These are phyloP conservation scores for Beauveria pseudobassiana DNA, from an alignment of 2,329 filamentous ascomycete species.

Conservation along the genomic window DNA sequence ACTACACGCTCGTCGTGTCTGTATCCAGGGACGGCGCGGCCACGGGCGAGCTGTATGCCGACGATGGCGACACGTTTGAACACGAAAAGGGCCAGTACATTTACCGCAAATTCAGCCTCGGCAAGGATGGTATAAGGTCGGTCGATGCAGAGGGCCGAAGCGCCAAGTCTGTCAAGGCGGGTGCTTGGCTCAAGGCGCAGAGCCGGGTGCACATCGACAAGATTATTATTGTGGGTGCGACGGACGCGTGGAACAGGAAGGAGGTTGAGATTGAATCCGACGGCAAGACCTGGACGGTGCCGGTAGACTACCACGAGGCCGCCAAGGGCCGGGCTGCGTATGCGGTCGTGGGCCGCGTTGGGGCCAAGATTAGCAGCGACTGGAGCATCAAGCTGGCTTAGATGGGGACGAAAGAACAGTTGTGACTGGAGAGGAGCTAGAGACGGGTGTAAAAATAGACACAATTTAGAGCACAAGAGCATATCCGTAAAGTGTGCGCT, in stretches of 20 bases:
- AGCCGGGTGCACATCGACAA: constrained; percentile 71
- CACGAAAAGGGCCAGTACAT: constrained; percentile 82
- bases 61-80: constrained; percentile 91
- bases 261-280: constrained; percentile 49
- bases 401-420: background rate
- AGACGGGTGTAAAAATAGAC: background rate
- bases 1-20: constrained; percentile 78
- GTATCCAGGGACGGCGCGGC: constrained; percentile 56
- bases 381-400: constrained; percentile 38
- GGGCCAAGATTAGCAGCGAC: constrained; percentile 44
- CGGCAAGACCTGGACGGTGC: constrained; percentile 46
- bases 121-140: constrained; percentile 54
- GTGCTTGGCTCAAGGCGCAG: constrained; percentile 74
- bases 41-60: constrained; percentile 76
- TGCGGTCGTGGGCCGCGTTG: constrained; percentile 45
- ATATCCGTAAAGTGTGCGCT: too few relatives aligned
- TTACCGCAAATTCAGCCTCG: constrained; percentile 70
- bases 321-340: constrained; percentile 41
- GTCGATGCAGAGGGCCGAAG: constrained; percentile 55
- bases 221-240: constrained; percentile 75
- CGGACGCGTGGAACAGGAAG: constrained; percentile 60
- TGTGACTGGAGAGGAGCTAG: background rate
- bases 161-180: constrained; percentile 46
- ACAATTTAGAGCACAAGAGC: background rate
- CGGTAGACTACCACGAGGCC: constrained; percentile 52